Percentiles rank a stretch among this genome's conserved stretches.
Conservation (phyloP, 1,139 yeast species). For the Geotrichum cucujoidarum region DNA sequence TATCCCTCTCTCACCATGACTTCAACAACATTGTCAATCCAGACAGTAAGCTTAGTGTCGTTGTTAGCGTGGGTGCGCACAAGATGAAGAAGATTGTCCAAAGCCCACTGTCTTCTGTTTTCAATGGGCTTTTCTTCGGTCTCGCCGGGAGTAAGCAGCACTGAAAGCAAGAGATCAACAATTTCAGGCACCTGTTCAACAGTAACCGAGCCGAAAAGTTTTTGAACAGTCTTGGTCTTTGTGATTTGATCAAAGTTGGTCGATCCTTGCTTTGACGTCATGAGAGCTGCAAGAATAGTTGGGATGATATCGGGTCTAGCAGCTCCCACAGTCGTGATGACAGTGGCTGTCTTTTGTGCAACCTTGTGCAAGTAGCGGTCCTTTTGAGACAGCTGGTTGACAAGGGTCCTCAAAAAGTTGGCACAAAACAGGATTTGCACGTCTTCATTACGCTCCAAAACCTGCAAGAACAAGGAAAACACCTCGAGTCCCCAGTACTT, state of each 20-base stretch:
- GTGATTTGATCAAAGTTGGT: constrained; percentile 75
- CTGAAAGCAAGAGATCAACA: constrained; percentile 34
- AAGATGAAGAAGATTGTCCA: constrained; percentile 61
- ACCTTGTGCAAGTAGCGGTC: constrained; percentile 65
- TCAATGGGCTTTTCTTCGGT: constrained; percentile 39
- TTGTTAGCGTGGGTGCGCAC: constrained; percentile 32
- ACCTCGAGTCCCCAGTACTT: constrained; percentile 84
- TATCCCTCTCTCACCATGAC: constrained; percentile 54
- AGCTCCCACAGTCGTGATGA: constrained; percentile 41
- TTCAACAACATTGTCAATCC: constrained; percentile 49
- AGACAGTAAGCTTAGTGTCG: constrained; percentile 28
- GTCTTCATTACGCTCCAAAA: constrained; percentile 31
- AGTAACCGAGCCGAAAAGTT: constrained; percentile 40
- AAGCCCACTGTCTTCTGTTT: constrained; percentile 56
- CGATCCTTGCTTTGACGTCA: constrained; percentile 51
- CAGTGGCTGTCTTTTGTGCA: constrained; percentile 49
- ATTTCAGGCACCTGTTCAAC: constrained; percentile 33
- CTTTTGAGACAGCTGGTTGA: constrained; percentile 68
- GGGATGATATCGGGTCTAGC: constrained; percentile 46
- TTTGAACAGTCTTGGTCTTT: constrained; percentile 62
- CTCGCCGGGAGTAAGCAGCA: constrained; percentile 31
- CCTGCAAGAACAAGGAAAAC: constrained; percentile 45
- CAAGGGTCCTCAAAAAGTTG: constrained; percentile 67
- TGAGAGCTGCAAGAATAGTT: constrained; percentile 45
- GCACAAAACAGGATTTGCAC: constrained; percentile 53